Evolutionary conservation across 2,329 filamentous ascomycete species (phyloP), one percentile per base, ranked within the genome.

Genomic region (Ilyonectria destructans): DNA sequence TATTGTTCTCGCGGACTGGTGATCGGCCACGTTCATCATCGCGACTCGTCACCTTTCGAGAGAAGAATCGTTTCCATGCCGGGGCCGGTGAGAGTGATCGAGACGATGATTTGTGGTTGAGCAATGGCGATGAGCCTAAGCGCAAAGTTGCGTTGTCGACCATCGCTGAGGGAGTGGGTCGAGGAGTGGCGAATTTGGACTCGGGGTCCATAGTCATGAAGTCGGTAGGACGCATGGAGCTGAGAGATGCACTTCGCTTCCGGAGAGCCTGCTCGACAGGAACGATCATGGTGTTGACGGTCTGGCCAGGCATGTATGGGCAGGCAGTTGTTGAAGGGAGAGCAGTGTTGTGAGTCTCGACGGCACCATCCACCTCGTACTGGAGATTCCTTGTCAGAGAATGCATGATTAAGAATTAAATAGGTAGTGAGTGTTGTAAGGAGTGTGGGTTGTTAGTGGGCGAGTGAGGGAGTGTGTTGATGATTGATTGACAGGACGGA

Each of bases 301-400:
- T 88, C 80, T 98, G 96, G 15, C 96, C 96, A 4, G 96, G 96
- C 29, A 98, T 87, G 70, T 96, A 90, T 40, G 96, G 95, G 77
- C 96, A 98, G 49, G 88, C 83, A 2, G 90, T 95, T 2, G 95
- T 97, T 12, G 88, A 91, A 19, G 93, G 92, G 74, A 92, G 86
- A 2, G 89, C 83, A 31, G 91, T 85, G 78, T 97, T 94, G 79
- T 94, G 90, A 58, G 89, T 90, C 81, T 98, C 95, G 37, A 90
- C 85, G 55, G 92, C 90, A 73, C 92, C 91, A 80, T 98, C 91
- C 48, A 98, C 81, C 78, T 95, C 90, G 82, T 97, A 98, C 93
- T 97, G 79, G 60, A 51, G 70, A 54, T 59, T 64, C 70, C 71
- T 77, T 62, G 69, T 77, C 73, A 77, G 69, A 70, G 7, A 33